Evolutionary conservation across 768 basidiomycete genomes (phyloP), one percentile per base, ranked within the genome.

Genomic region (Tylopilus sp.): DNA sequence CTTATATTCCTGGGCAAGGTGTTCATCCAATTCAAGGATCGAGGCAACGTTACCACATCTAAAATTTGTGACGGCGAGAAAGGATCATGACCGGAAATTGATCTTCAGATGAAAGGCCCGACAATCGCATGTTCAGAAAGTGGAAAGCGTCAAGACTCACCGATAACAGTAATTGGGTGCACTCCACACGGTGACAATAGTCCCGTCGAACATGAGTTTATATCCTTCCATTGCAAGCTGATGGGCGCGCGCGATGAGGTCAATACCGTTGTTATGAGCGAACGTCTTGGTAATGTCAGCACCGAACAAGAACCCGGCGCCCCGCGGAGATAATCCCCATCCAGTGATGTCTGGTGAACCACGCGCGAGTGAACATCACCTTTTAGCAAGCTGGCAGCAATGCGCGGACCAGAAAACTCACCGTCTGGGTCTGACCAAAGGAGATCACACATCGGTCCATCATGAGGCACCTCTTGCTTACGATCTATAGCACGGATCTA

Each of bases 371-470:
- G 50, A 53, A 46, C 73, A 58, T 72, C 36, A 36, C 45, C 22
- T 43, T n/a, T 59, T 58, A 51, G 63, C 58, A 46, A 44, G 21
- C 25, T 47, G 40, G 50, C 43, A 40, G 36, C 52, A 49, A 51
- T n/a, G 38, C 51, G 43, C 36, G 30, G 20, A 45, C 17, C 25
- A 26, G 52, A 47, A 59, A 13, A 53, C 65, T 57, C 50, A 94
- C 94, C 95, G 69, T 98, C 95, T 40, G 95, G 95, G 75, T 98
- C 95, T 52, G 95, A 97, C 95, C 95, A 98, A n/a, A 98, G 76
- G 2, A 98, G 75, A 71, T 98, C 95, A 64, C 95, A 98, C 95
- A 98, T 98, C 8, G 94, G 86, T 12, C 95, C 95, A 65, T 98
- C 95, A 68, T 98, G 95, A 23, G 95, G 95, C 21, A 98, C 95